Evolutionary conservation across 352 stramenopile genomes (phyloP), one percentile per base, ranked within the genome.

Genomic region (Pythium sukuiense): DNA sequence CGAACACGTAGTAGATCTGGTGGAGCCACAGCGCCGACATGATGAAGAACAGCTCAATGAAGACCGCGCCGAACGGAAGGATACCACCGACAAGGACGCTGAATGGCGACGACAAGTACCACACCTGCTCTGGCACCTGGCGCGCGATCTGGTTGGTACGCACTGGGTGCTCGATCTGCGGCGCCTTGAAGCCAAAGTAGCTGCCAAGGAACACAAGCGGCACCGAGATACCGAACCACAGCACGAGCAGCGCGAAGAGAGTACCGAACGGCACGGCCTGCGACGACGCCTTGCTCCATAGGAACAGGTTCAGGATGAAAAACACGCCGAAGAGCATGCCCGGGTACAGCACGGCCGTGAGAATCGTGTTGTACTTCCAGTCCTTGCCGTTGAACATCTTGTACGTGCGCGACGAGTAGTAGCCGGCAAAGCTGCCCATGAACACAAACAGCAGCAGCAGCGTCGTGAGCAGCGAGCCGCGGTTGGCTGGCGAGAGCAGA

Each of bases 1-100:
- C 97, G 79, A 99, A 99, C 37, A 99, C 96, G 84, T 99, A 99
- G 87, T 99, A 99, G 69, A 99, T 98, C 88, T 98, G 95, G 81
- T 99, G 94, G 54, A 99, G 76, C 97, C 98, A 99, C 33, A 99
- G 80, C 55, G 97, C 96, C 66, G 89, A 98, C 96, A 99, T 99
- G 79, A 99, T 99, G 85, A 99, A 99, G 77, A 99, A 99, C 26
- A 99, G 89, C 76, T 99, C 98, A 68, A 99, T 99, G 77, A 98
- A 99, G 45, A 99, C 96, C 8, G 96, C 97, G 37, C 97, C 98
- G 74, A 99, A 99, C 16, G 98, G 98, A 26, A 99, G 76, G 46
- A 99, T 96, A 56, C 98, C 98, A 48, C 97, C 98, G 8, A 99
- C 80, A 16, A 98, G 70, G 67, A 98, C 98, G 60, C 89, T 98